Base-by-base conservation (phyloP, 495 filamentous ascomycete genomes). In the Amphirosellinia nigrospora region DNA sequence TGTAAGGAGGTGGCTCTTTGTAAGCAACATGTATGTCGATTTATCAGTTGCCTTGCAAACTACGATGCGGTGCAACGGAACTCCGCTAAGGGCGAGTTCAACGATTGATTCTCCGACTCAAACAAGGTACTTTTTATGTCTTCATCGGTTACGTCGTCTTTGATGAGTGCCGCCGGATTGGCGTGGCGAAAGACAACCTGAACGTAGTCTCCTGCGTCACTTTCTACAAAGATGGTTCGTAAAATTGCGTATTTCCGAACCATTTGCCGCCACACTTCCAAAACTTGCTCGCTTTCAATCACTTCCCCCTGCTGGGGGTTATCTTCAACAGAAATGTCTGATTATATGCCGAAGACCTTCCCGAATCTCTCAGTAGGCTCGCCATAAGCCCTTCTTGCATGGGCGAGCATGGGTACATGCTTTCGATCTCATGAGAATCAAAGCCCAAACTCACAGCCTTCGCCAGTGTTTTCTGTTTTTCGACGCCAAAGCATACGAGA, bases 171-270 rank as follows among this genome's bases (percentile, higher is more conserved):
- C 61, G 2, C 46, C 45, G 48, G 62, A 61, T 53, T 71, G 66
- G 19, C 61, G 56, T 5, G 53, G 62, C 30, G 58, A 21, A 77
- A 55, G 1, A 77, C 75, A 26, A 73, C 67, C n/a, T 77, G 69
- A 43, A 75, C 73, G 28, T 75, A 75, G 26, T 72, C 82, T 8
- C 84, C 84, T 32, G 82, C 83, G 28, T 82, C 82, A 70, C 81
- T 86, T 60, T 88, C 83, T 23, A 88, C 75, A 71, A 91, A 89
- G 9, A 86, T 73, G 0, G 88, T 89, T 53, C 89, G 75, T 15
- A 91, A 75, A 6, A 83, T 78, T 13, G 85, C 77, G 64, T 91
- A 87, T 0, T 84, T 81, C 32, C 82, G 76, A 15, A 89, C 84
- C 0, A 90, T 80, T 53, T 77, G 75, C 52, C 83, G 72, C 89